Base-by-base conservation (phyloP, 768 basidiomycete species). In the Boletus vinaceobasis region DNA sequence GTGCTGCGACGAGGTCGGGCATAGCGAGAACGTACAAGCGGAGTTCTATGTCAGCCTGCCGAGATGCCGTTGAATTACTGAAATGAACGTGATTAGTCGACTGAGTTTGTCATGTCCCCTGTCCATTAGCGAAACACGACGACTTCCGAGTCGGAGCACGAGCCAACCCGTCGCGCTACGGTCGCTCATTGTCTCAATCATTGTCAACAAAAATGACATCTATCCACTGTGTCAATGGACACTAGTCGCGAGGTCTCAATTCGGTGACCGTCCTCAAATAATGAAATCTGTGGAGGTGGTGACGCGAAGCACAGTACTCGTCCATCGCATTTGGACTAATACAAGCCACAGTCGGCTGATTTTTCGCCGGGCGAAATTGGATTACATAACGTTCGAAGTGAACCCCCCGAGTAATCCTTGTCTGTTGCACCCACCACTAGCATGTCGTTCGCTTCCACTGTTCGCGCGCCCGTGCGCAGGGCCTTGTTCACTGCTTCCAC, bases 391-490 rank as follows among this genome's bases (percentile, higher is more conserved):
- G 0, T 37, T 2, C n/a, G n/a, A n/a, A 14, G 9, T 43, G 17
- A 52, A 39, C 49, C 29, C 42, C 44, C 60, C 42, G 50, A 50
- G n/a, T 40, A 48, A 26, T 44, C 19, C 40, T 42, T 43, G 32
- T 50, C 15, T 52, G 36, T 44, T 23, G 27, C 54, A 3, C 31
- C 44, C 36, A 50, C 39, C 50, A 37, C 38, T 9, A 68, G 62
- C 65, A 86, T 87, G 86, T 85, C 84, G 32, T 75, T 82, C 72
- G 65, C 77, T 63, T 71, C 77, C 38, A 40, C 54, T 17, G 66
- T 86, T 45, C 80, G 84, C 60, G 67, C 73, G 6, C 77, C 84
- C 27, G 65, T 77, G 48, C 79, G 84, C 65, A 78, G 72, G 58
- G 73, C 75, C 46, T 70, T 74, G 43, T 58, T 68, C 53, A 64